Evolutionary conservation across 306 rosid species (phyloP).

Genomic region (Rosa rugosa): DNA sequence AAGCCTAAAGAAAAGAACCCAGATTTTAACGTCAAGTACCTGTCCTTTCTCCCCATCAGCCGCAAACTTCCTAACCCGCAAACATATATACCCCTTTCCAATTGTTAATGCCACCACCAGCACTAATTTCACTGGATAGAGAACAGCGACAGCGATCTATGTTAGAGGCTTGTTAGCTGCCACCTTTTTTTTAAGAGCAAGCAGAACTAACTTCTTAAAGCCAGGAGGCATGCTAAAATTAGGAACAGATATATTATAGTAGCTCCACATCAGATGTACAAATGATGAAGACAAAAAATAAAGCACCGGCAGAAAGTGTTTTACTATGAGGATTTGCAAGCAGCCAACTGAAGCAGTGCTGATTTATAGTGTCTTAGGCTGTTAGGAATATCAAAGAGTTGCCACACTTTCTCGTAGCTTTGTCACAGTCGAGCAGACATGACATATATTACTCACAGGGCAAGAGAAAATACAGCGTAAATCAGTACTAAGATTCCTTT

Average conservation of each 20-base stretch:
- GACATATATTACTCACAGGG: not conserved
- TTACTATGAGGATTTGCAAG: not conserved
- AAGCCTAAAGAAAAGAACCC: not conserved
- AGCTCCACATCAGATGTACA: not conserved
- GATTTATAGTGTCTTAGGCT: not conserved
- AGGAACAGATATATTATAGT: not conserved
- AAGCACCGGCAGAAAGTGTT: not conserved
- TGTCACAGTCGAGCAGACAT: not conserved
- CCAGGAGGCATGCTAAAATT: not conserved
- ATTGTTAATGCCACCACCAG: not conserved
- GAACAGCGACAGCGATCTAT: not conserved
- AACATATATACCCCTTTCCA: not conserved
- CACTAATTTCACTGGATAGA: not conserved
- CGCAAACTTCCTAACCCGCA: not conserved
- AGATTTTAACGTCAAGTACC: not conserved
- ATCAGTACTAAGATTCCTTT: too few species aligned
- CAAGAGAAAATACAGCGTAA: not conserved
- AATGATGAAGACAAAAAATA: not conserved
- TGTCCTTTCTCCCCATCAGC: not conserved
- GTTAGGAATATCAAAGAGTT: not conserved
- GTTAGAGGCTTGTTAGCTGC: not conserved
- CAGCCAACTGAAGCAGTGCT: not conserved
- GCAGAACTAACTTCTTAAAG: not conserved
- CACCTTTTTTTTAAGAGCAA: not conserved
- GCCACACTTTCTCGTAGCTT: not conserved